Base-by-base conservation (phyloP, 78 protist genomes). In the Fonticula alba region DNA sequence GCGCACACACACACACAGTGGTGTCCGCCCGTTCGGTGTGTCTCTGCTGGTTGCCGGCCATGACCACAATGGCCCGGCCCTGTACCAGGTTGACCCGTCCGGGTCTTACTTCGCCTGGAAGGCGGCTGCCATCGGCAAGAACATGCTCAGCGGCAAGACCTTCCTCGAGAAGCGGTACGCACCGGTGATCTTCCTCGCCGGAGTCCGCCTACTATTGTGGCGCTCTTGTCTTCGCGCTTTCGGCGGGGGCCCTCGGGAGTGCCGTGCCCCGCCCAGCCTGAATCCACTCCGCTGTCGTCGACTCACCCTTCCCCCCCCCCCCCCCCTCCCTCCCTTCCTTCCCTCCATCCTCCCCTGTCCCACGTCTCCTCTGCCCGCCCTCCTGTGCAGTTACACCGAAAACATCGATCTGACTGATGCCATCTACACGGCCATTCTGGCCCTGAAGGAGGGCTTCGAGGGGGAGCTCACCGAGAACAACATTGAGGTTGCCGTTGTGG, bases 81-180 rank as follows among this genome's bases (percentile, higher is more conserved):
- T 96, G n/a, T 95, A 76, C 65, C 99, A 95, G 75, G 88, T 88
- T 6, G 83, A 72, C 32, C 83, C 78, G 32, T 67, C 46, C 1
- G 99, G 99, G n/a, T 74, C 97, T 14, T 94, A 75, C 88, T 86
- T 54, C 20, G 89, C 90, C 3, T 97, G 99, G 99, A 97, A 97
- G 81, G 99, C 99, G 3, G 46, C 96, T 3, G 97, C 98, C 19
- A 88, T 95, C 59, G 99, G 99, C 62, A 88, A 91, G 80, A 76
- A 80, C 81, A 70, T 70, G 63, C 49, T 57, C 46, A 88, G 73
- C 61, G 94, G 93, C 36, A 91, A 85, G 69, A 82, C 94, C 13
- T 93, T 92, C 75, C 72, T 96, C 3, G 99, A 96, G 75, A 96
- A 96, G 76, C 71, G 96, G 62, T 82, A 32, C 5, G 37, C 27